Evolutionary conservation across 2,329 filamentous ascomycete species (phyloP).

Genomic region (Claviceps sp.): DNA sequence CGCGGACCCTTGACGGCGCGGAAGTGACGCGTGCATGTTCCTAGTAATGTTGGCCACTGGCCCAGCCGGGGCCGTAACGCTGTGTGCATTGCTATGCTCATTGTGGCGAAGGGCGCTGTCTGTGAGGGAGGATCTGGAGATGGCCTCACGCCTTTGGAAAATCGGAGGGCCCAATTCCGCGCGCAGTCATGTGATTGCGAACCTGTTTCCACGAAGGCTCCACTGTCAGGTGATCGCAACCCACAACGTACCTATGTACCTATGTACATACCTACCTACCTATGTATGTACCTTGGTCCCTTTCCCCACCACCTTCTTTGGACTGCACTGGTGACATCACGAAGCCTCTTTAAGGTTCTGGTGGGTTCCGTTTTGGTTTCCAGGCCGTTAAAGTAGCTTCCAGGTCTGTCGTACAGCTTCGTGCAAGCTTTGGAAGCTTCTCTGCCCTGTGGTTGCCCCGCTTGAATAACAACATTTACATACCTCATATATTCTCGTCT

Average conservation of each 20-base stretch:
- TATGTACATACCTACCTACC: too few species aligned
- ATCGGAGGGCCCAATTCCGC: slow-evolving; percentile 5
- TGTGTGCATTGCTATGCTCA: slow-evolving; percentile 24
- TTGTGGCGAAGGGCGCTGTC: slow-evolving; percentile 15
- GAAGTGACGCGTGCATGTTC: slow-evolving; percentile 28
- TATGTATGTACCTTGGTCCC: too few species aligned
- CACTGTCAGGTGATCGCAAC: too few species aligned
- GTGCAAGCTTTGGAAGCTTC: not conserved
- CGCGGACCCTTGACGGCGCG: not conserved
- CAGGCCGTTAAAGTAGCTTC: slow-evolving; percentile 10
- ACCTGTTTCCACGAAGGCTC: too few species aligned
- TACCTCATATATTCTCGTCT: not conserved
- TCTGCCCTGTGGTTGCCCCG: not conserved
- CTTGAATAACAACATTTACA: not conserved
- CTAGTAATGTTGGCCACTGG: slow-evolving; percentile 29
- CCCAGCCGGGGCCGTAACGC: slow-evolving; percentile 21
- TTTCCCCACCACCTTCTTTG: too few species aligned
- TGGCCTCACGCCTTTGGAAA: slow-evolving; percentile 5
- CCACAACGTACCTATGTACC: too few species aligned
- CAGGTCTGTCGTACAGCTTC: slow-evolving; percentile 6
- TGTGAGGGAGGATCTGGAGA: not conserved
- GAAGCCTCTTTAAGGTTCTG: slow-evolving; percentile 18
- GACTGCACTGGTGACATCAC: slow-evolving; percentile 19
- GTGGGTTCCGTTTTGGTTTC: slow-evolving; percentile 19
- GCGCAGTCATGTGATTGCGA: slow-evolving; percentile 14